Evolutionary conservation across 805 yeast genomes (phyloP).

Genomic region (Cyberlindnera maclurae): DNA sequence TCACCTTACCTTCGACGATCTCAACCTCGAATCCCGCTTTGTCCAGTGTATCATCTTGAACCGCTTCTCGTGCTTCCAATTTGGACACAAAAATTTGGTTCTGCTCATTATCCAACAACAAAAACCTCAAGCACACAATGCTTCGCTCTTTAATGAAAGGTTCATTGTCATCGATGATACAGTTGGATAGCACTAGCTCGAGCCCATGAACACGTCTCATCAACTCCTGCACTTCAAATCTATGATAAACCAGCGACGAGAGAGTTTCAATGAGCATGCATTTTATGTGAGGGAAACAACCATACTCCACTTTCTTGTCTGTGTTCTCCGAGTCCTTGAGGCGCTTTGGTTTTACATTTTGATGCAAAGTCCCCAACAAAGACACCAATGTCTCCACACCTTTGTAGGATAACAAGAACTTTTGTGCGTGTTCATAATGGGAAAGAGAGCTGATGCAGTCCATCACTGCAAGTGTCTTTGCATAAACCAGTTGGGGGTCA

Average conservation of each 20-base stretch:
- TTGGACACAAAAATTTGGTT: constrained; percentile 75
- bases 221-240: constrained; percentile 55
- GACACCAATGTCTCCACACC: constrained; percentile 28
- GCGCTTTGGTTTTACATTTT: constrained; percentile 27
- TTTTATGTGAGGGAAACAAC: constrained; percentile 56
- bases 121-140: constrained; percentile 66
- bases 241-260: constrained; percentile 46
- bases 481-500: constrained; percentile 23
- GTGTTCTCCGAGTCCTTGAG: constrained; percentile 17
- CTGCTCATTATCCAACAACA: constrained; percentile 52
- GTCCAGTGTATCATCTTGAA: constrained; percentile 49
- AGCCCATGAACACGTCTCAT: constrained; percentile 62
- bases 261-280: constrained; percentile 60
- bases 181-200: constrained; percentile 65
- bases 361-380: constrained; percentile 27
- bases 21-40: constrained; percentile 76
- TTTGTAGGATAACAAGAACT: constrained; percentile 29
- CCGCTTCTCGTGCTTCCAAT: constrained; percentile 67
- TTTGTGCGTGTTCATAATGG: constrained; percentile 29
- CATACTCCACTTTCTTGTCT: constrained; percentile 20
- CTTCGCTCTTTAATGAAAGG: constrained; percentile 84
- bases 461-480: constrained; percentile 22
- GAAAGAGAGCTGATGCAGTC: constrained; percentile 29
- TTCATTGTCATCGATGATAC: constrained; percentile 81
- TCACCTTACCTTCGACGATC: constrained; percentile 63